A percentile compares a stretch with the other conserved stretches of the same genome.
Conservation (phyloP, 441 rosid genomes). For the Brassica hybrid region DNA sequence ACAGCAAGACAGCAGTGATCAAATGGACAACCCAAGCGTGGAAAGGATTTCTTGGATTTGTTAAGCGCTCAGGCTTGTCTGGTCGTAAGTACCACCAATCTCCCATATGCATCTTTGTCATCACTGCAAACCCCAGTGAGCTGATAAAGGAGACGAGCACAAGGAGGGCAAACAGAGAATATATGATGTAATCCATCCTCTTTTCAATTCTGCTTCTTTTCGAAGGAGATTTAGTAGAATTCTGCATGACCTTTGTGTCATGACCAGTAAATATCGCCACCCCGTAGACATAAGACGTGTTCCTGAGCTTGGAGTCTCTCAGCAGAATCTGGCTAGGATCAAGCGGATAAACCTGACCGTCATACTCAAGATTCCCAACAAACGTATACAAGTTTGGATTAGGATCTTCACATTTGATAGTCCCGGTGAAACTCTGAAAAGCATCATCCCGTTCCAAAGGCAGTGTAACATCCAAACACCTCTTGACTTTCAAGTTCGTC, state of each 20-base stretch:
- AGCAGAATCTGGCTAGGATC: conserved; percentile 64
- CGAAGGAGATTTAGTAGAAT: conserved; percentile 72
- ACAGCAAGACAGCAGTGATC: conserved; percentile 65
- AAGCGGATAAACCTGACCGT: conserved; percentile 54
- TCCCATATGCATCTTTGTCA: conserved; percentile 50
- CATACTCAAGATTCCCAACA: conserved; percentile 67
- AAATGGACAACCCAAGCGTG: conserved; percentile 58
- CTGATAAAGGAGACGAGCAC: conserved; percentile 59
- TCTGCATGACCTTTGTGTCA: conserved; percentile 69
- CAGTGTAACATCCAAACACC: conserved; percentile 59
- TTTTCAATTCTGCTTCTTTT: conserved; percentile 69
- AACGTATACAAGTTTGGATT: conserved; percentile 75
- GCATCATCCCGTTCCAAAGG: conserved; percentile 51
- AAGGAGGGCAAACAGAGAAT: conserved; percentile 65
- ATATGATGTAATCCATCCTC: conserved; percentile 75
- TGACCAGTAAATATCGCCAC: conserved; percentile 73
- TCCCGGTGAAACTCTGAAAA: conserved; percentile 50
- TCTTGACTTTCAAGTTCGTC: conserved; percentile 71
- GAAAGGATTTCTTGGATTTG: conserved; percentile 51
- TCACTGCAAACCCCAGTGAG: conserved; percentile 54
- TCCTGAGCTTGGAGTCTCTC: conserved; percentile 79
- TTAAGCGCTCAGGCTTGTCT: conserved; percentile 44
- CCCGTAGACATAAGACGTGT: conserved; percentile 71
- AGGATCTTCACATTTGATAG: conserved; percentile 70
- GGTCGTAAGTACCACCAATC: conserved; percentile 67